Base-by-base conservation (phyloP, 805 yeast genomes). In the Candida berthetii region DNA sequence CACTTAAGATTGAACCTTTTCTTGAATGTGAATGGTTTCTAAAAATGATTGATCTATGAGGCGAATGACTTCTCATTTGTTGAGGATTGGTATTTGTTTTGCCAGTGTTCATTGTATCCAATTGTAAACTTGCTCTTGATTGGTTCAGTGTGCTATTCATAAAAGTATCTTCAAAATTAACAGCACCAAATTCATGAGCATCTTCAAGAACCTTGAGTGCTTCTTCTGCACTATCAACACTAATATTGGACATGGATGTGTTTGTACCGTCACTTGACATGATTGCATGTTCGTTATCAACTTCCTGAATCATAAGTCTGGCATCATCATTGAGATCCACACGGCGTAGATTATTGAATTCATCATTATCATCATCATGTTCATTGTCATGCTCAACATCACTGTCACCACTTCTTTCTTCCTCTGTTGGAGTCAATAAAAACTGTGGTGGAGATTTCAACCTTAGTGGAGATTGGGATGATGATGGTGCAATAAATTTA, bases 1-100 rank as follows among this genome's bases (percentile, higher is more conserved):
- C 9, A 8, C 35, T 44, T 28, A 41, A 31, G 9, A 55, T 50
- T 34, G 42, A 39, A n/a, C 16, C 31, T 19, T 18, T 27, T 19
- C 42, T 27, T 6, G 18, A 7, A 33, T 38, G 38, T 32, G 40
- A 44, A 32, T 48, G 50, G 2, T 45, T 32, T 25, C 40, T 43
- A 27, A 51, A 53, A 9, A 54, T 44, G 6, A 31, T 15, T 14
- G 60, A 54, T 40, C 50, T 55, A 31, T 50, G 56, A 13, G 60
- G 60, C 2, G 60, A 56, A 36, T 46, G 45, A 8, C 44, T 35
- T 20, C 36, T 45, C 34, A 35, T 43, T 49, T 4, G 42, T 18
- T 5, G 39, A n/a, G 13, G 35, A 43, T 7, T 22, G 8, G 32
- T 25, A 10, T 37, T 40, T 5, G 43, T 39, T 1, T 37, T 27